Evolutionary conservation across 2,329 filamentous ascomycete genomes (phyloP).

Genomic region (Colletotrichum lindemuthianum): DNA sequence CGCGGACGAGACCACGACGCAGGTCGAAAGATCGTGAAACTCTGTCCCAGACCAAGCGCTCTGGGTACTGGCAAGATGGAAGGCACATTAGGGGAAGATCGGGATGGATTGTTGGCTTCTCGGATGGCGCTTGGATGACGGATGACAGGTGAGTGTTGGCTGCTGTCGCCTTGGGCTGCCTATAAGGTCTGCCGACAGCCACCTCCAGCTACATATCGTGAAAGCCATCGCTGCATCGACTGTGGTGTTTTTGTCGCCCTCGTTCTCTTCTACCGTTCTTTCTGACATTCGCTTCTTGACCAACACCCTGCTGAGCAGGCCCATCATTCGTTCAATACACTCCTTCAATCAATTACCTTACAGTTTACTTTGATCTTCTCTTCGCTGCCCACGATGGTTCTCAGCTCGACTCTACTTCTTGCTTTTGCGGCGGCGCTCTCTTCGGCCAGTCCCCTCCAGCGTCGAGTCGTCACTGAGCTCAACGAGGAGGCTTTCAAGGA

Average conservation of each 20-base stretch:
- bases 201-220: not conserved
- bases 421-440: constrained; percentile 41
- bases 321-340: constrained; percentile 31
- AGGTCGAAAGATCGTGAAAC: constrained; percentile 31
- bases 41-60: constrained; percentile 30
- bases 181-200: constrained; percentile 28
- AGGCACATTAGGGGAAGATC: constrained; percentile 4
- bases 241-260: constrained; percentile 39
- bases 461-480: constrained; percentile 52
- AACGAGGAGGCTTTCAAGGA: constrained; percentile 55
- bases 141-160: constrained; percentile 1
- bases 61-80: constrained; percentile 7
- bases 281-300: constrained; percentile 34
- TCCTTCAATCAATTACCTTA: not conserved
- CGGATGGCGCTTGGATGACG: constrained; percentile 30
- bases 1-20: constrained; percentile 25
- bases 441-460: constrained; percentile 42
- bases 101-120: not conserved
- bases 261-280: constrained; percentile 35
- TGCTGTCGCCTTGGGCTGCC: not conserved
- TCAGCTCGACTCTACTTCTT: constrained; percentile 40
- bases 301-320: constrained; percentile 46
- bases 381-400: constrained; percentile 37
- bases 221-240: constrained; percentile 10
- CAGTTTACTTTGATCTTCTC: constrained; percentile 36